Evolutionary conservation across 768 basidiomycete species (phyloP).

Genomic region (Lentinula lateritia): DNA sequence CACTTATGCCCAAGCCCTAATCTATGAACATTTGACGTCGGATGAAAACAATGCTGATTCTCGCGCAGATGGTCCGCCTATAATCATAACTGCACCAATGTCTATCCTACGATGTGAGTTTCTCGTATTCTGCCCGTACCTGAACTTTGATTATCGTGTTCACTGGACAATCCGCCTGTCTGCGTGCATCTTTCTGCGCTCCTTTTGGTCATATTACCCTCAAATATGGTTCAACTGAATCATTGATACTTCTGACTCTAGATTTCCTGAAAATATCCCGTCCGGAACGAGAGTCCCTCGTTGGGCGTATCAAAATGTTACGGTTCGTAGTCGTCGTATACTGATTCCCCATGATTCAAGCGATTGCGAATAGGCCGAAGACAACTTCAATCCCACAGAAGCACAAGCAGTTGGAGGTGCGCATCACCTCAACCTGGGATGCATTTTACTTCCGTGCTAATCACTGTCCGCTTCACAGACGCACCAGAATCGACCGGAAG

Average conservation of each 20-base stretch:
- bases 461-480: conserved; percentile 1
- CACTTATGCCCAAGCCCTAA: not conserved
- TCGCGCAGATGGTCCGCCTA: not conserved
- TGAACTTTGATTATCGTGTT: not conserved
- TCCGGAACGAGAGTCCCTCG: not conserved
- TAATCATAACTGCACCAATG: not conserved
- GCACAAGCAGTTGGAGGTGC: not conserved
- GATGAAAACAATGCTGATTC: not conserved
- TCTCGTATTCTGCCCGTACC: not conserved
- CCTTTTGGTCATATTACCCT: not conserved
- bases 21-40: not conserved
- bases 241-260: not conserved
- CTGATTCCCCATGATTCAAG: not conserved
- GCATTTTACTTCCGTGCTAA: not conserved
- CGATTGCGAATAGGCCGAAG: not conserved
- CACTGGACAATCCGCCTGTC: not conserved
- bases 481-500: conserved; percentile 10
- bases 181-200: not conserved
- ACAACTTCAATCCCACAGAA: not conserved
- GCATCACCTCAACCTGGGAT: not conserved
- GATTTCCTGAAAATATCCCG: not conserved
- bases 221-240: not conserved
- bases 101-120: not conserved
- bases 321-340: not conserved
- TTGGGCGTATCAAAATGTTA: conserved; percentile 1